These are phyloP conservation scores for Hapsidospora chrysogenum DNA, from an alignment of 495 filamentous ascomycete genomes.

Conservation along the genomic window DNA sequence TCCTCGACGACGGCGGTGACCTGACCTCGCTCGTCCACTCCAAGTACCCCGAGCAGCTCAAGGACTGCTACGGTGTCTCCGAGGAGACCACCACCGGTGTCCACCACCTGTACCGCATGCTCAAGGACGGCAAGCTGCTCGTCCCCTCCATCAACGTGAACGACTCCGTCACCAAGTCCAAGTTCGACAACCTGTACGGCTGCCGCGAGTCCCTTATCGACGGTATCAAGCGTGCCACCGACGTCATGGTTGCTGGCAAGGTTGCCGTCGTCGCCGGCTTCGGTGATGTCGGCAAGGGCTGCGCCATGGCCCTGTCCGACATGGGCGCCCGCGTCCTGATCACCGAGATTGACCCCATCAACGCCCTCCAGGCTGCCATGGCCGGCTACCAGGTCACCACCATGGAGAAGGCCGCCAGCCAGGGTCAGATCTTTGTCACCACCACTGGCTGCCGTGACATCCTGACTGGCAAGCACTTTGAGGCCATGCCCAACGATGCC, in stretches of 20 bases:
- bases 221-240: slow-evolving; percentile 99
- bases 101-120: slow-evolving; percentile 96
- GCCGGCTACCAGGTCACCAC: slow-evolving; percentile 92
- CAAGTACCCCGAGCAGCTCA: slow-evolving; percentile 95
- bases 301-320: slow-evolving; percentile 81
- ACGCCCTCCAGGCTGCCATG: slow-evolving; percentile 95
- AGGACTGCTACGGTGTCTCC: slow-evolving; percentile 93
- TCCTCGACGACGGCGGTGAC: slow-evolving; percentile 98
- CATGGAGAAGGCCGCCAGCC: slow-evolving; percentile 83
- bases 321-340: slow-evolving; percentile 96
- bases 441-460: slow-evolving; percentile 99
- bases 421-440: slow-evolving; percentile 97
- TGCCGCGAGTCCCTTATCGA: slow-evolving; percentile 98
- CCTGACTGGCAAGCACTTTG: slow-evolving; percentile 79
- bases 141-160: slow-evolving; percentile 98
- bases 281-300: slow-evolving; percentile 99
- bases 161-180: slow-evolving; percentile 98
- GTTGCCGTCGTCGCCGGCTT: slow-evolving; percentile 92
- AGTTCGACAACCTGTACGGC: slow-evolving; percentile 99
- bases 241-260: slow-evolving; percentile 99
- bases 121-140: slow-evolving; percentile 81
- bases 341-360: slow-evolving; percentile 98
- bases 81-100: slow-evolving; percentile 99
- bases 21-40: slow-evolving; percentile 89
- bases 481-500: slow-evolving; percentile 94